Percentiles rank a stretch among this genome's conserved stretches.
Evolutionary conservation across 306 rosid genomes (phyloP).

Genomic region (Trichosanthes cucumerina): DNA sequence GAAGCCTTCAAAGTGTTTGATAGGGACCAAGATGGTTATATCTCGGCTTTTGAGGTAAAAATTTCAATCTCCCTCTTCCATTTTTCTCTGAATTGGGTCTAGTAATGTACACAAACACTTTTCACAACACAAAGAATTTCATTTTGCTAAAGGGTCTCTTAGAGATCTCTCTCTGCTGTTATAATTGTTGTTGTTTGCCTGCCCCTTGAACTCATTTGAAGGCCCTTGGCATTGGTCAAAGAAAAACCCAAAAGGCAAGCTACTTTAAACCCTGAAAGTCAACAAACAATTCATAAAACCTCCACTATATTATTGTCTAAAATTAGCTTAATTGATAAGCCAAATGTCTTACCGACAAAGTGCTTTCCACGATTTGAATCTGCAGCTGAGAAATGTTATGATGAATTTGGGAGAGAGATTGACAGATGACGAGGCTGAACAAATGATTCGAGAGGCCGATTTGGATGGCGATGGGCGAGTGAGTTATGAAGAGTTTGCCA

Average conservation of each 20-base stretch:
- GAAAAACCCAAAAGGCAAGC: not conserved
- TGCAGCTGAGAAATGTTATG: constrained; percentile 56
- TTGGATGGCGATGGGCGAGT: constrained; percentile 70
- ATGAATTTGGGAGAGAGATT: constrained; percentile 59
- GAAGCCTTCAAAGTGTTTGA: constrained; percentile 84
- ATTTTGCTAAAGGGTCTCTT: not conserved
- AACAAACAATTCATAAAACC: not conserved
- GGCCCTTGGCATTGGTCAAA: constrained; percentile 3
- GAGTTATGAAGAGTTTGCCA: constrained; percentile 61
- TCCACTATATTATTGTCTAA: not conserved
- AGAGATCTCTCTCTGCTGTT: not conserved
- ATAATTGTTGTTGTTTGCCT: not conserved
- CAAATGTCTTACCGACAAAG: not conserved
- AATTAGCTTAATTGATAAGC: not conserved
- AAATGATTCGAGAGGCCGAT: constrained; percentile 74
- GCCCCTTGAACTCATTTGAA: constrained; percentile 1
- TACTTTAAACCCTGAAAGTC: not conserved
- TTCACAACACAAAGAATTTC: not conserved
- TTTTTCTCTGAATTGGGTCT: not conserved
- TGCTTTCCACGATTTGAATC: not conserved
- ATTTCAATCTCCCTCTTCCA: not conserved
- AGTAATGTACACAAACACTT: not conserved
- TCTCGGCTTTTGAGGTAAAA: constrained; percentile 62
- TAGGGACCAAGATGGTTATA: constrained; percentile 72
- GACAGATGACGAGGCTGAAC: constrained; percentile 59